Conservation (phyloP, 2,329 filamentous ascomycete genomes). For the Pseudogymnoascus sp. region DNA sequence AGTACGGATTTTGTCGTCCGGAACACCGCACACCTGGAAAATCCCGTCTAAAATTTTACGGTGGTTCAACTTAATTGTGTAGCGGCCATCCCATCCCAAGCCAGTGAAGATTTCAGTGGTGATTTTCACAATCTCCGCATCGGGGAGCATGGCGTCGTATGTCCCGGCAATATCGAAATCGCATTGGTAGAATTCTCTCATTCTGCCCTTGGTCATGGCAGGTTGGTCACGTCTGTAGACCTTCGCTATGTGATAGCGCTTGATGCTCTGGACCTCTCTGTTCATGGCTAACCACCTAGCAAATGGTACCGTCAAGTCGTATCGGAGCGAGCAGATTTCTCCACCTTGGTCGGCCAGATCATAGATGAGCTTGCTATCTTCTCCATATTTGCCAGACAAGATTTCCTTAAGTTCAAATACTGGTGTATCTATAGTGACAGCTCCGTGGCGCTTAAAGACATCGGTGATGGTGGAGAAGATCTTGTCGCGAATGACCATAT, state of each 20-base stretch:
- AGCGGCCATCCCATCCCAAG: constrained; percentile 58
- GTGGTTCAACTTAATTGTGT: constrained; percentile 90
- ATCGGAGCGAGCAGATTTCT: constrained; percentile 75
- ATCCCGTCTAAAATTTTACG: constrained; percentile 88
- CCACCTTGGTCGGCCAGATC: constrained; percentile 82
- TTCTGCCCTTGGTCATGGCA: constrained; percentile 81
- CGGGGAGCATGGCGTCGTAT: constrained; percentile 86
- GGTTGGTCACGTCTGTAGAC: constrained; percentile 78
- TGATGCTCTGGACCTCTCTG: constrained; percentile 66
- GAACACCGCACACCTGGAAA: constrained; percentile 85
- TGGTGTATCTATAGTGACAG: constrained; percentile 68
- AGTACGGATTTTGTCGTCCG: constrained; percentile 73
- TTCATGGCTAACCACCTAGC: constrained; percentile 94
- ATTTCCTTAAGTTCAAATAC: constrained; percentile 86
- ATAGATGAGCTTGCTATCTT: constrained; percentile 89
- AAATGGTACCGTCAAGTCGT: constrained; percentile 83
- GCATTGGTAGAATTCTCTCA: constrained; percentile 96
- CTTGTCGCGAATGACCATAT: constrained; percentile 72
- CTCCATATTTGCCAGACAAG: constrained; percentile 81
- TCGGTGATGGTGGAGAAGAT: constrained; percentile 69
- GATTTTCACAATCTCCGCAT: constrained; percentile 81
- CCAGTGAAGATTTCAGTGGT: constrained; percentile 77
- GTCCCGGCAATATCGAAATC: constrained; percentile 90
- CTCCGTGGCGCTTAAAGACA: constrained; percentile 79
- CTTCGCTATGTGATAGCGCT: constrained; percentile 92